Conservation (phyloP, 257 asterid genomes). For the Verbena officinalis region DNA sequence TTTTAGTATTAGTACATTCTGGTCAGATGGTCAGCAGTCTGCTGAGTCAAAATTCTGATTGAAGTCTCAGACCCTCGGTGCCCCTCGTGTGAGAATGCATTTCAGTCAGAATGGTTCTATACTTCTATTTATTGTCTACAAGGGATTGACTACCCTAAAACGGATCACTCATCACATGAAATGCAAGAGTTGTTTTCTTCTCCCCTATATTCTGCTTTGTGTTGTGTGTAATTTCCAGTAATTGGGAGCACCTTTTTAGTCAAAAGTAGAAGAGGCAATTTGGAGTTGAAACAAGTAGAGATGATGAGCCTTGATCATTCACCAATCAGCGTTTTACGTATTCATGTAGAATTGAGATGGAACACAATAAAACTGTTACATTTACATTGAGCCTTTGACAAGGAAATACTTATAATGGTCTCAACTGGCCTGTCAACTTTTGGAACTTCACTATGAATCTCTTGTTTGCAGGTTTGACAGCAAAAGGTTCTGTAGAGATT, state of each 20-base stretch:
- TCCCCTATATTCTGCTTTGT: neutral
- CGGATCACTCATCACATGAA: conserved; percentile 8
- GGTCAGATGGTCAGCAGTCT: conserved; percentile 4
- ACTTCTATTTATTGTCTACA: neutral
- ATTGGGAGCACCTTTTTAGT: neutral
- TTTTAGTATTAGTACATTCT: neutral
- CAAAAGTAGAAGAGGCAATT: too few species aligned
- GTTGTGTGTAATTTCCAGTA: neutral
- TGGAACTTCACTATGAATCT: conserved; percentile 2
- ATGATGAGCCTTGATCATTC: neutral
- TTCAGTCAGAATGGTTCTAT: conserved; percentile 2
- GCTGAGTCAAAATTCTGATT: neutral
- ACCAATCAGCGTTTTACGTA: too few species aligned
- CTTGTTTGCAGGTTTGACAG: conserved; percentile 82
- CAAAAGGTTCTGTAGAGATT: conserved; percentile 98
- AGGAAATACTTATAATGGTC: neutral
- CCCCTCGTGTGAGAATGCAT: conserved; percentile 20
- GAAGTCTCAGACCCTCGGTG: conserved; percentile 8
- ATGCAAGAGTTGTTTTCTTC: neutral
- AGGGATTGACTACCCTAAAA: neutral
- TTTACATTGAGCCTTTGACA: neutral
- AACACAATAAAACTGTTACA: neutral
- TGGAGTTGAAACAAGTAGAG: conserved; percentile 10
- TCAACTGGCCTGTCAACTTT: neutral
- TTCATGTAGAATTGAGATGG: neutral